phyloP scores from a whole-genome alignment of 495 filamentous ascomycete species.

The Xanthoparmelia taractica region DNA sequence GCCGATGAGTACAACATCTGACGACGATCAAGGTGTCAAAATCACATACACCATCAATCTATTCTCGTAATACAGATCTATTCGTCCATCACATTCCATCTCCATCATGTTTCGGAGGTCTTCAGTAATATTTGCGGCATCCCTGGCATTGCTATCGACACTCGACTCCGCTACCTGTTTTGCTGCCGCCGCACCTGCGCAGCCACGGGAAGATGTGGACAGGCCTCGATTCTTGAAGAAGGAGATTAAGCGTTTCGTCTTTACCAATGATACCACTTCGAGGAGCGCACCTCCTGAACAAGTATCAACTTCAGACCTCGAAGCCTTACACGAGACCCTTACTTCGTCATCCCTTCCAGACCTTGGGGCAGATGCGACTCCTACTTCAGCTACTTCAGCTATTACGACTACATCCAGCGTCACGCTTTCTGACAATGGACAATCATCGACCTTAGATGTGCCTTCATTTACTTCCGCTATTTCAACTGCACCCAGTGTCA shows the following conservation, averaged over 20 bases:
- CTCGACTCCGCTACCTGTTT: slow-evolving; percentile 37
- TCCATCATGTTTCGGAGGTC: slow-evolving; percentile 37
- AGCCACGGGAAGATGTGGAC: slow-evolving; percentile 24
- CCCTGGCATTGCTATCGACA: slow-evolving; percentile 43
- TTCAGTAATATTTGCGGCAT: slow-evolving; percentile 43
- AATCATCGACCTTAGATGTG: not conserved
- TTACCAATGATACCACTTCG: slow-evolving; percentile 31
- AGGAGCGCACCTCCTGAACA: slow-evolving; percentile 24
- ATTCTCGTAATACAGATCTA: slow-evolving; percentile 1
- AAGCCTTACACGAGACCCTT: not conserved
- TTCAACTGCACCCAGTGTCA: not conserved
- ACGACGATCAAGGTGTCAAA: slow-evolving; percentile 6
- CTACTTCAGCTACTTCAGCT: not conserved
- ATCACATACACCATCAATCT: slow-evolving; percentile 25
- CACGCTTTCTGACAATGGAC: not conserved
- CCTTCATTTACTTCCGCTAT: not conserved
- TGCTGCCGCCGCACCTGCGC: slow-evolving; percentile 24
- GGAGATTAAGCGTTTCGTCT: slow-evolving; percentile 49
- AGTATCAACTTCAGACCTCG: slow-evolving; percentile 9
- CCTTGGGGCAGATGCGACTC: not conserved
- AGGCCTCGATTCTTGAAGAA: slow-evolving; percentile 52
- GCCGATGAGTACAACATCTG: not conserved
- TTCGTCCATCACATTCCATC: not conserved
- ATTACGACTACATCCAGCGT: not conserved
- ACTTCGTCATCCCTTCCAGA: not conserved